These are phyloP conservation scores for Xerocomus minutiporus DNA, from an alignment of 1,284 basidiomycete species.

Conservation along the genomic window DNA sequence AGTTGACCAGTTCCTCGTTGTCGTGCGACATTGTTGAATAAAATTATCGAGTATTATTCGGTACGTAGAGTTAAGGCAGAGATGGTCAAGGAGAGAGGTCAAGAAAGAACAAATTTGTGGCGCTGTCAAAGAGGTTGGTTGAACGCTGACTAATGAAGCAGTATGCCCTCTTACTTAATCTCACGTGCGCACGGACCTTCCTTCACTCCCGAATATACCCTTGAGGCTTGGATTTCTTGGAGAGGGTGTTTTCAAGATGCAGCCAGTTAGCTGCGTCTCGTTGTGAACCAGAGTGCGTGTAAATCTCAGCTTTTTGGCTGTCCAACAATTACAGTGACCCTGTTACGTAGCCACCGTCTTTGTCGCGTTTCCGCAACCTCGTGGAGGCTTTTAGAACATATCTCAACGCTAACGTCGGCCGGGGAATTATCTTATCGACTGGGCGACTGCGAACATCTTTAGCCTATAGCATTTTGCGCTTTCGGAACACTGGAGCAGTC, in stretches of 20 bases:
- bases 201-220: constrained; percentile 1
- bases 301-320: neutral
- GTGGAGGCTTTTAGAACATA: neutral
- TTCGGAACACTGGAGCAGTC: neutral
- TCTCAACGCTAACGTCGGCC: neutral
- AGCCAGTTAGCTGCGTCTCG: neutral
- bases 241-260: constrained; percentile 8
- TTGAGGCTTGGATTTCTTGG: neutral
- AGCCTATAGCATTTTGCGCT: constrained; percentile 21
- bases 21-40: constrained; percentile 59
- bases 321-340: neutral
- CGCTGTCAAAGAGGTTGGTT: constrained; percentile 9
- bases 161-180: constrained; percentile 11
- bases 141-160: constrained; percentile 28
- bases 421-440: constrained; percentile 1
- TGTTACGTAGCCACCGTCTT: constrained; percentile 15
- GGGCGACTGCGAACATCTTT: neutral
- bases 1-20: constrained; percentile 86
- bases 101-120: constrained; percentile 28
- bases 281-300: constrained; percentile 9
- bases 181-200: constrained; percentile 30
- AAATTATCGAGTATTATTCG: constrained; percentile 8
- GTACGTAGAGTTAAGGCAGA: constrained; percentile 12
- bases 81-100: constrained; percentile 17
- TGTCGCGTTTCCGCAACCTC: neutral